phyloP scores from a whole-genome alignment of 2,329 filamentous ascomycete species.

The Leptographium procerum region DNA sequence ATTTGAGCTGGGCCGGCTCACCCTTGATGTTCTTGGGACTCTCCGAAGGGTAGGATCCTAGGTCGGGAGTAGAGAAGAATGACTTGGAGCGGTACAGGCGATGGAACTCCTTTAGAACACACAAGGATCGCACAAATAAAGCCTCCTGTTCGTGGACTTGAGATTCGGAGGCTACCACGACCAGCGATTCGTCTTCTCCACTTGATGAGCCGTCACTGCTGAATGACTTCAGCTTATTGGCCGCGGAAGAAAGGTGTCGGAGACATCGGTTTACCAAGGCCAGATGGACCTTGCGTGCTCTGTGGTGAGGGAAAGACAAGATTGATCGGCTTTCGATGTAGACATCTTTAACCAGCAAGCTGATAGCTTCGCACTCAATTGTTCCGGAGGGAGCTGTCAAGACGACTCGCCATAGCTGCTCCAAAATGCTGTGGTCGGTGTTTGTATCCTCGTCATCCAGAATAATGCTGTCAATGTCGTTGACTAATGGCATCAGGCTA shows the following conservation, averaged over 20 bases:
- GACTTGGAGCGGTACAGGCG: conserved; percentile 51
- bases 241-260: conserved; percentile 53
- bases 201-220: conserved; percentile 26
- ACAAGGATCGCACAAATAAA: conserved; percentile 56
- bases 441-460: conserved; percentile 38
- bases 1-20: conserved; percentile 55
- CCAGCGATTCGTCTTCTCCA: conserved; percentile 42
- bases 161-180: conserved; percentile 33
- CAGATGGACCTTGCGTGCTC: conserved; percentile 50
- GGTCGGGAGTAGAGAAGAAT: conserved; percentile 47
- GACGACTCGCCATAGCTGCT: conserved; percentile 77
- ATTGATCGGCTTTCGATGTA: conserved; percentile 53
- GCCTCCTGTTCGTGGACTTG: conserved; percentile 44
- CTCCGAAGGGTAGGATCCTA: conserved; percentile 40
- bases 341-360: conserved; percentile 55
- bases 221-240: conserved; percentile 41
- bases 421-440: conserved; percentile 42
- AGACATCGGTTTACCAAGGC: conserved; percentile 65
- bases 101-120: conserved; percentile 57
- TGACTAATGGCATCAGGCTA: conserved; percentile 34
- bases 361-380: conserved; percentile 58
- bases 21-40: conserved; percentile 45
- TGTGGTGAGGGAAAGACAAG: conserved; percentile 32
- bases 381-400: conserved; percentile 53
- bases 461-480: conserved; percentile 30